Evolutionary conservation across 192 early-diverging fungal species (phyloP).

Genomic region (Kappamyces sp.): DNA sequence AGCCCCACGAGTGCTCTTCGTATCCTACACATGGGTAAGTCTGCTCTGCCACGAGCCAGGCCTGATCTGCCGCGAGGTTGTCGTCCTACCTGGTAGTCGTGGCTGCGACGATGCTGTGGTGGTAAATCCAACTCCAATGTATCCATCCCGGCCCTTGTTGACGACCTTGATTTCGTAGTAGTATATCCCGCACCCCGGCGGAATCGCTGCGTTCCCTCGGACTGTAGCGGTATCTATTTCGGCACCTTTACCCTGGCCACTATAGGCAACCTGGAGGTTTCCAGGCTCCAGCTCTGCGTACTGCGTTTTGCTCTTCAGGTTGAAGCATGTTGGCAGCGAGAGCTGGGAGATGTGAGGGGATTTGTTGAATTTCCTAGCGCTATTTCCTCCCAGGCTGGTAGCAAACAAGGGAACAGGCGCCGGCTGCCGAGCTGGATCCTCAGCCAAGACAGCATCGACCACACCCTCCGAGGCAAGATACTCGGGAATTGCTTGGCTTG

Average conservation of each 20-base stretch:
- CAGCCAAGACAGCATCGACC: too few species aligned
- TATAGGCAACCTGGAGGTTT: conserved; percentile 2
- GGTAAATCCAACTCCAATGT: conserved; percentile 87
- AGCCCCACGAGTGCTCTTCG: conserved; percentile 88
- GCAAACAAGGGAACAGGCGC: too few species aligned
- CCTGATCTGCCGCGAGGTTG: too few species aligned
- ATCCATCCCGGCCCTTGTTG: conserved; percentile 80
- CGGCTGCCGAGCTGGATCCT: too few species aligned
- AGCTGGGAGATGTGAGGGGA: too few species aligned
- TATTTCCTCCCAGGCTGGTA: too few species aligned
- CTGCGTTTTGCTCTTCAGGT: conserved; percentile 49
- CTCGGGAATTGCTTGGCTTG: too few species aligned
- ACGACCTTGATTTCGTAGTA: conserved; percentile 87
- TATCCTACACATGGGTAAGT: conserved; percentile 56
- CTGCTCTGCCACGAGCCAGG: neutral
- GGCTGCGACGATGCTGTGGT: conserved; percentile 41
- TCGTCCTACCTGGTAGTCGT: conserved; percentile 81
- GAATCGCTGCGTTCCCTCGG: conserved; percentile 73
- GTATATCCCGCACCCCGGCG: conserved; percentile 77
- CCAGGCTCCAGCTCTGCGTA: conserved; percentile 37
- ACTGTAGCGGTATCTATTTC: conserved; percentile 83
- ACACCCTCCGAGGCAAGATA: too few species aligned
- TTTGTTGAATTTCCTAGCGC: too few species aligned
- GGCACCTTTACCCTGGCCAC: conserved; percentile 36
- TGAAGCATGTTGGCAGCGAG: conserved; percentile 53